Evolutionary conservation across 2,329 filamentous ascomycete genomes (phyloP), one percentile per base, ranked within the genome.

Genomic region (Pyricularia pennisetigena): DNA sequence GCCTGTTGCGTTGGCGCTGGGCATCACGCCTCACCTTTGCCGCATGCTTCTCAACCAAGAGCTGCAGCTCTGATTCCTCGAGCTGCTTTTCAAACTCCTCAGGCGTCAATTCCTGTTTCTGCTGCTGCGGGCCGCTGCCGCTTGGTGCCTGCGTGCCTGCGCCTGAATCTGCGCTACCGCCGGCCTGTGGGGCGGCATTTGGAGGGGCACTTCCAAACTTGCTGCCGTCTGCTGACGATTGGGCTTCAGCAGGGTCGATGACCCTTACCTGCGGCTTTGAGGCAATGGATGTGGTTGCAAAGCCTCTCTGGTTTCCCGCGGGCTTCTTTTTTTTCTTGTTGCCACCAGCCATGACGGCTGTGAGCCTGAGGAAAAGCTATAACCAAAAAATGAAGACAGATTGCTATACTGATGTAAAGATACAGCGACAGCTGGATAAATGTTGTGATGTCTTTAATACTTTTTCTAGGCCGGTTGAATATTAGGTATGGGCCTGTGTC

Each of bases 281-380:
- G 62, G 93, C 92, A 69, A 97, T 86, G 1, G 94, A 98, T 14
- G 92, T 96, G 5, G 95, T 99, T 71, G 94, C 93, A 80, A 97
- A 97, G 23, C 94, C 95, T 78, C 95, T 86, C 57, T 94, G 92
- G 78, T 97, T 98, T 35, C 90, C 87, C 29, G 87, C 86, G 68
- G 91, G 85, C 85, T 97, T 98, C 83, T 93, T 96, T 82, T 97
- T 97, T 81, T 97, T 97, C 79, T 92, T 91, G 75, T 83, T 88
- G 59, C 24, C 59, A 69, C 81, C 83, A 69, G 90, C 90, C 91
- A 94, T 94, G 26, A 10, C 32, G 28, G 35, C 24, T 20, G 16
- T 66, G n/a, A 20, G 3, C 26, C 16, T 16, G n/a, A 28, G 23
- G 41, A 54, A 41, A 30, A 54, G 41, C 65, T 49, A 29, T 57